Percentiles rank a stretch among this genome's conserved stretches.
phyloP scores from a whole-genome alignment of 495 filamentous ascomycete species.

The Jackrogersella minutella region DNA sequence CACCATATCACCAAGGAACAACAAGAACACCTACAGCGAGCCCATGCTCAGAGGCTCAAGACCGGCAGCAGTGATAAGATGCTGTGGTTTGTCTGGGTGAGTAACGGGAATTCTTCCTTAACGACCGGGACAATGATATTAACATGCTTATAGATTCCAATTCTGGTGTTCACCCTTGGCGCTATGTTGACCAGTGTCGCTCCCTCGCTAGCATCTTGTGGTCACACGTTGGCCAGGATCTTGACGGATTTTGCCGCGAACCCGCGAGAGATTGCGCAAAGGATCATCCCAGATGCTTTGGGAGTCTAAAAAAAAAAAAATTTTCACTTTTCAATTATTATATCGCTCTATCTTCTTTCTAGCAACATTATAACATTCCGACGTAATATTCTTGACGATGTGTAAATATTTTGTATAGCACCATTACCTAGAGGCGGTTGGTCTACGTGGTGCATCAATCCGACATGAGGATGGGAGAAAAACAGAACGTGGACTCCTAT shows the following conservation, averaged over 20 bases:
- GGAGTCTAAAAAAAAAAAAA: conserved; percentile 17
- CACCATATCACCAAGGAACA: conserved; percentile 71
- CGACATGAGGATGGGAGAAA: conserved; percentile 6
- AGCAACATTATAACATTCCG: not conserved
- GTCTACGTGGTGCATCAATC: conserved; percentile 5
- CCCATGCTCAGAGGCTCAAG: conserved; percentile 79
- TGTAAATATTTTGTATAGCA: conserved; percentile 30
- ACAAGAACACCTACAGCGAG: conserved; percentile 73
- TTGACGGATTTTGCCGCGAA: conserved; percentile 21
- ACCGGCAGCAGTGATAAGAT: conserved; percentile 76
- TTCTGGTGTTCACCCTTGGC: conserved; percentile 67
- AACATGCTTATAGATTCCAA: conserved; percentile 40
- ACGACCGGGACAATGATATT: conserved; percentile 6
- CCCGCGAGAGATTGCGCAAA: conserved; percentile 23
- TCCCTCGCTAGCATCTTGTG: conserved; percentile 60
- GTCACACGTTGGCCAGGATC: conserved; percentile 23
- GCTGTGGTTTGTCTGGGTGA: conserved; percentile 87
- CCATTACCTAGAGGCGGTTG: conserved; percentile 11
- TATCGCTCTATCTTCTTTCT: conserved; percentile 2
- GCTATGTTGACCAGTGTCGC: conserved; percentile 70
- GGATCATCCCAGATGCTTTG: conserved; percentile 11
- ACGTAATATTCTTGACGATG: conserved; percentile 39
- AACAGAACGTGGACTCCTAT: not conserved
- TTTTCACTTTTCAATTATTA: conserved; percentile 1
- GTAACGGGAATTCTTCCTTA: conserved; percentile 12